Base-by-base conservation (phyloP, 106 monocot genomes). In the Platanthera zijinensis region DNA sequence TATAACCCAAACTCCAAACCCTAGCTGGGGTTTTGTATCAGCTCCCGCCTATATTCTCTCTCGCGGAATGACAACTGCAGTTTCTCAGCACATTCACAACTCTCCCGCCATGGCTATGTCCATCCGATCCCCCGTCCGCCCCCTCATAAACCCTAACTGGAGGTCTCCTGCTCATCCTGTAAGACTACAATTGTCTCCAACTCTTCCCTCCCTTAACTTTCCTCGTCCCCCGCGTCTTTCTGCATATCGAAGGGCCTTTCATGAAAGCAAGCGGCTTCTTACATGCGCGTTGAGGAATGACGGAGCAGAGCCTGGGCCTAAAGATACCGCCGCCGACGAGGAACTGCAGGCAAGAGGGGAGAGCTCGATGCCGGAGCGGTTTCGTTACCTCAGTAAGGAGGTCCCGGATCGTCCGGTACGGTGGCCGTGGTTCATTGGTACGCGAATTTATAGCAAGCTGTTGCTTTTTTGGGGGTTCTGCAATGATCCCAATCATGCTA, bases 331-430 rank as follows among this genome's bases (percentile, higher is more conserved):
- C 2, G 76, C 4, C 7, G 79, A 82, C 13, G 76, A 72, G 48
- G 79, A 17, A 15, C 32, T 77, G 18, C 51, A 71, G 66, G 61
- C 64, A 74, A 71, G 87, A 66, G 87, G 81, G 45, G 62, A 78
- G 63, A 87, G 86, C 78, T 84, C 86, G 21, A 74, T 87, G 84
- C 87, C 87, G 72, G 87, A 87, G 57, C 80, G 81, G 76, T 84
- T 87, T 63, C 83, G 86, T 5, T 15, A 78, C 39, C 75, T 87
- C 6, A 78, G 75, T 19, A 75, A 78, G 45, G 86, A 84, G 64
- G 86, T 52, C 0, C 87, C 87, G 39, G 87, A 84, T 64, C 81
- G 68, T 2, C 84, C 87, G 0, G 75, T 87, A n/a, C 56, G 87
- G 51, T 87, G 87, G 87, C 84, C 82, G 5, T 87, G 84, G 87